Percentiles rank a stretch among this genome's conserved stretches.
Conservation (phyloP, 345 rosid genomes). For the Rhodamnia rubescens region DNA sequence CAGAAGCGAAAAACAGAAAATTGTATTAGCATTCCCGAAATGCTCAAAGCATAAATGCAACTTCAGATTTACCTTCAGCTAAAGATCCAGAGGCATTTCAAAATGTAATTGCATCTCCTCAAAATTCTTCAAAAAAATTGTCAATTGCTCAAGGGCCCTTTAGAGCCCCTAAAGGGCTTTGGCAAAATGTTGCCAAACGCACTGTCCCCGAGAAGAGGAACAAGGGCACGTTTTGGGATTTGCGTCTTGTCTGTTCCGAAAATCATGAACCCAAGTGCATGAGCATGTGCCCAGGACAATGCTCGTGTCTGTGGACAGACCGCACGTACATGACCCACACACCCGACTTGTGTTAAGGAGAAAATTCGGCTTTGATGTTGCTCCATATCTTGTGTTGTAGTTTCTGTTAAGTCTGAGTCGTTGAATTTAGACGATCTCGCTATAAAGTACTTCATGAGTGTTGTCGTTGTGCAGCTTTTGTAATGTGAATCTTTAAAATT, state of each 20-base stretch:
- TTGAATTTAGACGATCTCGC: background rate
- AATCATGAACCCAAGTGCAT: background rate
- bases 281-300: background rate
- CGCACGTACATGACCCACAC: background rate
- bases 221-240: background rate
- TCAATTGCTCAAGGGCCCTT: background rate
- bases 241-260: background rate
- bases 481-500: background rate
- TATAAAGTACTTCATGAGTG: background rate
- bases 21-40: rapidly evolving
- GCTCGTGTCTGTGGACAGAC: background rate
- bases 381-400: background rate
- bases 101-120: background rate
- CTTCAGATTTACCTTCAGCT: background rate
- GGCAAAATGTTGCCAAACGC: background rate
- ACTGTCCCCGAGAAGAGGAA: background rate
- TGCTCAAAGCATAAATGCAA: background rate
- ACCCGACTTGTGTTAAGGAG: background rate
- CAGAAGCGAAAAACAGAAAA: background rate
- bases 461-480: background rate
- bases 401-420: background rate
- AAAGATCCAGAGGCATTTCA: background rate
- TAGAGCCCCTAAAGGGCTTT: background rate
- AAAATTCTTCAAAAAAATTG: rapidly evolving
- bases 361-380: background rate